Percentiles rank a stretch among this genome's conserved stretches.
phyloP scores from a whole-genome alignment of 306 rosid genomes.

The Medicago truncatula region MtrunA17r5.0-ANR NC_053048.1:31170001-31170500 shows the following conservation, averaged over 20 bases:
- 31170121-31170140: constrained; percentile 9
- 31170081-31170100: background rate
- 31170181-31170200: constrained; percentile 21
- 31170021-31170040: background rate
- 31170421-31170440: constrained; percentile 44
- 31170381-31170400: constrained; percentile 59
- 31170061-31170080: background rate
- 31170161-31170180: background rate
- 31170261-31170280: constrained; percentile 40
- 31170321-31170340: constrained; percentile 46
- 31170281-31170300: constrained; percentile 43
- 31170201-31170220: background rate
- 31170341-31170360: constrained; percentile 48
- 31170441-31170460: constrained; percentile 44
- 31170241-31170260: constrained; percentile 52
- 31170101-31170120: background rate
- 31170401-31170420: constrained; percentile 45
- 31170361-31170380: constrained; percentile 77
- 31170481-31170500: constrained; percentile 38
- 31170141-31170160: constrained; percentile 1
- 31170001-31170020: too few relatives aligned
- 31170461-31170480: constrained; percentile 55
- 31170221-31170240: constrained; percentile 29
- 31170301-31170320: constrained; percentile 57
- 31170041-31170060: background rate